A percentile compares a stretch with the other conserved stretches of the same genome.
Conservation (phyloP, 257 asterid species). For the Linderniella brevidens region DNA sequence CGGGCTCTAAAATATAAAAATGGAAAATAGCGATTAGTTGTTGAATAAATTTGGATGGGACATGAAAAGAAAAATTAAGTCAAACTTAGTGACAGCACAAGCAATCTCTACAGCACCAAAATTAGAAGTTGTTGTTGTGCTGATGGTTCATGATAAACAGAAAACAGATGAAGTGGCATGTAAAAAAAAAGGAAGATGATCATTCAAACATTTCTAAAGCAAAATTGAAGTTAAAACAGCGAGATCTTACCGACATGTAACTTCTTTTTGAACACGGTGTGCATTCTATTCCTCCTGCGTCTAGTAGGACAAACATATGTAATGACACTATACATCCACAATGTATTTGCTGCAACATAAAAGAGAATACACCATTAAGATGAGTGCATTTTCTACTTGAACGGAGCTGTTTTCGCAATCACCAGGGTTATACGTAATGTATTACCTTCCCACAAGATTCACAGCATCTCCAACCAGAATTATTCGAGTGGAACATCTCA, state of each 20-base stretch:
- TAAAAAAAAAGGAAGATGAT: background rate
- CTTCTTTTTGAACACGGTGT: conserved; percentile 80
- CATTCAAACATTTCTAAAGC: background rate
- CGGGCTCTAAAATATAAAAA: conserved; percentile 49
- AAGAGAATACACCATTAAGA: background rate
- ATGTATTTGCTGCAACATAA: conserved; percentile 81
- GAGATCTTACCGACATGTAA: conserved; percentile 58
- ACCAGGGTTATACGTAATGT: background rate
- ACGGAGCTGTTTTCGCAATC: background rate
- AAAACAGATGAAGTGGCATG: no score
- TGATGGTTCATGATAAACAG: background rate
- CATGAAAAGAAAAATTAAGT: background rate
- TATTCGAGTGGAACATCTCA: conserved; percentile 70
- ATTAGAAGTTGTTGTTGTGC: background rate
- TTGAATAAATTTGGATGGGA: conserved; percentile 1
- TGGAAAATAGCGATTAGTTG: background rate
- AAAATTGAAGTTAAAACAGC: background rate
- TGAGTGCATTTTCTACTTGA: background rate
- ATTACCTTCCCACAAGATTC: conserved; percentile 98
- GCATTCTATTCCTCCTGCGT: conserved; percentile 99
- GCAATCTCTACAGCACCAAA: no score
- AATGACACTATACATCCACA: conserved; percentile 97
- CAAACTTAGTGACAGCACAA: no score
- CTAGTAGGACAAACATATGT: conserved; percentile 94
- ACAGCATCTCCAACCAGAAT: conserved; percentile 98